phyloP scores from a whole-genome alignment of 805 yeast species.

The Ogataea allantospora region DNA sequence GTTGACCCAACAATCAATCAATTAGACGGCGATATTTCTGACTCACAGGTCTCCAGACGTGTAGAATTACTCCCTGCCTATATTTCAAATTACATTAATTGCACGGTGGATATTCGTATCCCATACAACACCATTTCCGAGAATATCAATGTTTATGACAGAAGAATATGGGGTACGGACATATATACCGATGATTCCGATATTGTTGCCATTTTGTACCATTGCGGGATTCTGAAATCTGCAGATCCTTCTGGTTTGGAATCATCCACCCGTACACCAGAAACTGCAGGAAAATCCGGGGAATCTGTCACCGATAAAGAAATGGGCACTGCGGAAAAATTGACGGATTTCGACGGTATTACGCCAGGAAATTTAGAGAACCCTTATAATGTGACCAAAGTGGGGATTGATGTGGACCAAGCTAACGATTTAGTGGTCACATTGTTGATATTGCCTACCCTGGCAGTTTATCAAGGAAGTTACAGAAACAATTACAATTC shows the following conservation, averaged over 20 bases:
- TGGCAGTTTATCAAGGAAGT: constrained; percentile 63
- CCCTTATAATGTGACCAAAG: constrained; percentile 31
- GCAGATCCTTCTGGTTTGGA: constrained; percentile 25
- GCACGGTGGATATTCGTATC: constrained; percentile 53
- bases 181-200: constrained; percentile 94
- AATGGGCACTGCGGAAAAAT: constrained; percentile 9
- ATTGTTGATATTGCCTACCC: constrained; percentile 62
- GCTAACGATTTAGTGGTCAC: constrained; percentile 56
- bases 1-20: constrained; percentile 19
- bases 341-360: constrained; percentile 18
- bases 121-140: constrained; percentile 44
- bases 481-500: constrained; percentile 70
- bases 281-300: constrained; percentile 1
- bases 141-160: constrained; percentile 44
- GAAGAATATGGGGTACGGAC: constrained; percentile 86
- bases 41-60: constrained; percentile 29
- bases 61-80: constrained; percentile 32
- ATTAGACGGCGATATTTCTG: constrained; percentile 19
- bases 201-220: constrained; percentile 68
- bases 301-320: constrained; percentile 1
- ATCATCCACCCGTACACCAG: constrained; percentile 2
- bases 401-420: constrained; percentile 27
- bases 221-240: constrained; percentile 61
- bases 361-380: constrained; percentile 44
- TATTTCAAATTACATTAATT: constrained; percentile 41